Evolutionary conservation across 495 filamentous ascomycete genomes (phyloP).

Genomic region (Penicillium flavigenum): DNA sequence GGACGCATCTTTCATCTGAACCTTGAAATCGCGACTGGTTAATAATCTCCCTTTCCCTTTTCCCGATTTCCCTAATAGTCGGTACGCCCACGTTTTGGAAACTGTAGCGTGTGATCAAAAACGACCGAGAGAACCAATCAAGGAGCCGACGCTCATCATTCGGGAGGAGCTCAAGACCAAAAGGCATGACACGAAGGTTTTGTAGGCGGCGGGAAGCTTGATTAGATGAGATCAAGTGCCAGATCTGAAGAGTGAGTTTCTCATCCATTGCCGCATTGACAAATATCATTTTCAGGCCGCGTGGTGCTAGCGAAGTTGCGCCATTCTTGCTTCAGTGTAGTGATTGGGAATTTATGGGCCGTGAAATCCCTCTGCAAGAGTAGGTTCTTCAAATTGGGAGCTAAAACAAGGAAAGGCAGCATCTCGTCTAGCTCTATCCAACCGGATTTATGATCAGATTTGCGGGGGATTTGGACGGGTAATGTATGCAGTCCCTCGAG

Average conservation of each 20-base stretch:
- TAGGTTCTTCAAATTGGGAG: conserved; percentile 7
- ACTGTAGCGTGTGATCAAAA: background rate
- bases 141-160: background rate
- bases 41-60: background rate
- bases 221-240: conserved; percentile 6
- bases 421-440: background rate
- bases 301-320: no score
- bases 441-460: background rate
- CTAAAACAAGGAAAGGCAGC: conserved; percentile 4
- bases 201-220: background rate
- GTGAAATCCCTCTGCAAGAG: background rate
- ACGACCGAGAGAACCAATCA: conserved; percentile 1
- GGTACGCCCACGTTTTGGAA: background rate
- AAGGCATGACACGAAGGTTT: background rate
- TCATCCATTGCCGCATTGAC: conserved; percentile 13
- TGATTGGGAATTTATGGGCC: background rate
- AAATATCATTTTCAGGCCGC: no score
- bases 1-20: background rate
- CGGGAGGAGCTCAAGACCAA: background rate
- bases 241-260: conserved; percentile 11
- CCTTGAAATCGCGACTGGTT: background rate
- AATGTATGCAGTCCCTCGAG: background rate
- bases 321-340: conserved; percentile 1
- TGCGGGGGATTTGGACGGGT: background rate
- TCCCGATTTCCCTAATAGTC: background rate